phyloP scores from a whole-genome alignment of 768 basidiomycete species.

The Boletus edulis region DNA sequence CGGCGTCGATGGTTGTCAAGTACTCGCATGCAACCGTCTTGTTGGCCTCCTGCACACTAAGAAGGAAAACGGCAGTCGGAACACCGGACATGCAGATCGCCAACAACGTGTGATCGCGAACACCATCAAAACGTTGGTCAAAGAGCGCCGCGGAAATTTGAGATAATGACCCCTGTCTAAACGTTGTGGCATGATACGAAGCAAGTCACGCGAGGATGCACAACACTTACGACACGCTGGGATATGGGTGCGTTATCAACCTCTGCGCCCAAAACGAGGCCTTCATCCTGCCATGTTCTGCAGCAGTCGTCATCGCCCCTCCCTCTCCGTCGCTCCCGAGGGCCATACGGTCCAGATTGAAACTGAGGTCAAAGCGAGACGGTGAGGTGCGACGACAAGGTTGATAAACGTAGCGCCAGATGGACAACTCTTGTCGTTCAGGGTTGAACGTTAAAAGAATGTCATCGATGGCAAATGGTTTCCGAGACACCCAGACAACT shows the following conservation, averaged over 20 bases:
- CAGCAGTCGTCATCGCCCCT: constrained; percentile 39
- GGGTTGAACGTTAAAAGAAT: constrained; percentile 59
- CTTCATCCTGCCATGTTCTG: constrained; percentile 65
- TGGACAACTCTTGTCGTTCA: constrained; percentile 49
- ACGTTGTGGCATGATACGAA: constrained; percentile 4
- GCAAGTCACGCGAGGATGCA: background rate
- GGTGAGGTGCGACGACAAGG: constrained; percentile 41
- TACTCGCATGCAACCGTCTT: constrained; percentile 40
- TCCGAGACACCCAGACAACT: constrained; percentile 58
- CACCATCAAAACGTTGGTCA: constrained; percentile 64
- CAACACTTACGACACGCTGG: constrained; percentile 48
- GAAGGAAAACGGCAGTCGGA: constrained; percentile 44
- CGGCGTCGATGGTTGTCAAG: constrained; percentile 41
- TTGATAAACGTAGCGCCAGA: constrained; percentile 74
- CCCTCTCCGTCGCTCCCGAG: constrained; percentile 49
- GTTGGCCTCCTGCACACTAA: constrained; percentile 42
- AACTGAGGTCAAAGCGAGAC: constrained; percentile 53
- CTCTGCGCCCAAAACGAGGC: constrained; percentile 73
- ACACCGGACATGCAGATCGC: constrained; percentile 53
- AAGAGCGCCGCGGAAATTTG: constrained; percentile 57
- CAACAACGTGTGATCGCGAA: constrained; percentile 47
- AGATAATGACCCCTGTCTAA: constrained; percentile 14
- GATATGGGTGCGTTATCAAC: constrained; percentile 48
- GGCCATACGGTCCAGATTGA: constrained; percentile 68
- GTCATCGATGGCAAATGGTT: constrained; percentile 41